These are phyloP conservation scores for Beverwykella pulmonaria DNA, from an alignment of 495 filamentous ascomycete genomes.

Conservation along the genomic window DNA sequence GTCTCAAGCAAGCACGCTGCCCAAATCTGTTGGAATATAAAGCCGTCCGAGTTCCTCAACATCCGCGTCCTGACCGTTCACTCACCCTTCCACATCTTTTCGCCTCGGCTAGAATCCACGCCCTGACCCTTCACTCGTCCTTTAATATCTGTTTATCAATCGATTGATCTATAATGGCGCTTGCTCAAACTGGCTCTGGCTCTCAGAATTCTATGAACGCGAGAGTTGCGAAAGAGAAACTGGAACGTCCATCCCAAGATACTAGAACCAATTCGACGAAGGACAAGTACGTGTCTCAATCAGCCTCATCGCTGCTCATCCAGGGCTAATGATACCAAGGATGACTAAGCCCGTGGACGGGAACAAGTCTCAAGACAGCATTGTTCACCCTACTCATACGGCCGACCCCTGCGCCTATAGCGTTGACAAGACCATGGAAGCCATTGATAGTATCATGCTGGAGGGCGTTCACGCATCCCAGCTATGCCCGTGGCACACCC, in stretches of 20 bases:
- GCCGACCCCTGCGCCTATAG: not conserved
- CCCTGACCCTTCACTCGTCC: not conserved
- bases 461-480: constrained; percentile 1
- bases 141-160: not conserved
- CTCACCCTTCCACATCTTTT: not conserved
- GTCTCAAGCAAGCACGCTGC: too few relatives aligned
- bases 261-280: not conserved
- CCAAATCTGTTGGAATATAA: too few relatives aligned
- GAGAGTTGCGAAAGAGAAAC: not conserved
- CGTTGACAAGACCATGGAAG: not conserved
- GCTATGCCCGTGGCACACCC: not conserved
- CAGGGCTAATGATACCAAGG: not conserved
- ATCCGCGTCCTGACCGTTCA: too few relatives aligned
- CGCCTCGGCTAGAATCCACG: not conserved
- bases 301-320: not conserved
- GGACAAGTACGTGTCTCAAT: not conserved
- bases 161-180: not conserved
- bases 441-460: not conserved
- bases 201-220: not conserved
- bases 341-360: not conserved
- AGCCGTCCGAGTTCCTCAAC: too few relatives aligned
- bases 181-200: not conserved
- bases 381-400: not conserved
- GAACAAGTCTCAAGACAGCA: not conserved
- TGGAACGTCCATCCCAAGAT: not conserved